Percentiles rank a stretch among this genome's conserved stretches.
phyloP scores from a whole-genome alignment of 1,139 yeast species.

The Taiozyma onychis region DNA sequence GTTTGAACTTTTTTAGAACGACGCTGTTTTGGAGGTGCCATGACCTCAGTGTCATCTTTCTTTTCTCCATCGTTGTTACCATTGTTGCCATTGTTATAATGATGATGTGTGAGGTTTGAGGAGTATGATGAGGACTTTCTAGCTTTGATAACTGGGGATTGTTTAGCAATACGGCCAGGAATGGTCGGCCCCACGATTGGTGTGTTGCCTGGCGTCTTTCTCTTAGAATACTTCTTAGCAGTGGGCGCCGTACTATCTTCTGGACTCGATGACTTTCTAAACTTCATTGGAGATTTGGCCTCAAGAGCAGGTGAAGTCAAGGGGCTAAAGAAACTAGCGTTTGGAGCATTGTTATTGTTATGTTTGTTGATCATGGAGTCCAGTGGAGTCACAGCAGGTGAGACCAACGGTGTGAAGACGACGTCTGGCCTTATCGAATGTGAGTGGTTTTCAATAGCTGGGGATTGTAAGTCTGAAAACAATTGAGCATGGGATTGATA shows the following conservation, averaged over 20 bases:
- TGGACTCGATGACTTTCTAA: slow-evolving; percentile 16
- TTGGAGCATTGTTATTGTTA: slow-evolving; percentile 8
- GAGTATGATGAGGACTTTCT: slow-evolving; percentile 23
- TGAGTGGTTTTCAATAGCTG: slow-evolving; percentile 8
- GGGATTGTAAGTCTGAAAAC: slow-evolving; percentile 13
- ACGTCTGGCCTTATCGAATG: slow-evolving; percentile 24
- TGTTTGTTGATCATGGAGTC: slow-evolving; percentile 31
- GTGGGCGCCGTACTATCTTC: slow-evolving; percentile 11
- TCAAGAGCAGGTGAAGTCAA: slow-evolving; percentile 65
- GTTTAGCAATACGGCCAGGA: slow-evolving; percentile 24
- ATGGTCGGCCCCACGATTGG: slow-evolving; percentile 30
- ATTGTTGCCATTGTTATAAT: slow-evolving; percentile 5
- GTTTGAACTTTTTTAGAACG: slow-evolving; percentile 3
- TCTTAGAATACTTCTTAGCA: slow-evolving; percentile 23
- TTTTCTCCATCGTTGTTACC: slow-evolving; percentile 5
- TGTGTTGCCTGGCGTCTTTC: slow-evolving; percentile 31
- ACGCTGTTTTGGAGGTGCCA: slow-evolving; percentile 22
- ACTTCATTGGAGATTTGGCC: slow-evolving; percentile 26
- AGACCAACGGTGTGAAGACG: slow-evolving; percentile 65
- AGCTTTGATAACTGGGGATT: slow-evolving; percentile 24
- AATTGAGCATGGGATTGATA: slow-evolving; percentile 9
- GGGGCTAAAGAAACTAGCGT: slow-evolving; percentile 34
- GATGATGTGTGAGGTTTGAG: slow-evolving; percentile 21
- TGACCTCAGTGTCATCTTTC: slow-evolving; percentile 4
- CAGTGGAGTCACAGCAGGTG: slow-evolving; percentile 69